Base-by-base conservation (phyloP, 1,284 basidiomycete genomes). In the Rhizoctonia solani region DNA sequence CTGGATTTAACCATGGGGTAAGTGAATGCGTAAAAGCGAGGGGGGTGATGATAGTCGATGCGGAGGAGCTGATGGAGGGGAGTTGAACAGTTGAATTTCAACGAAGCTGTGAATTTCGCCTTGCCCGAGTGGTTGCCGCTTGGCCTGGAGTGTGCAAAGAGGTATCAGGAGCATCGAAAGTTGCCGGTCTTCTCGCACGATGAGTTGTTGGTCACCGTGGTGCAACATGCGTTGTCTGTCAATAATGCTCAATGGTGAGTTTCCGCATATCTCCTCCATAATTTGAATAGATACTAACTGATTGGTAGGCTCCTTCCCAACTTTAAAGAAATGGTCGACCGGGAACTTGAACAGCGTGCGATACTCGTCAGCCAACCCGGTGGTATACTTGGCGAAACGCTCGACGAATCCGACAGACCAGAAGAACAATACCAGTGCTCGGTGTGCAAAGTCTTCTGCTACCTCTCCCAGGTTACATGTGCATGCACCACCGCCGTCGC, bases 21-120 rank as follows among this genome's bases (percentile, higher is more conserved):
- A 74, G 88, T 81, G 54, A 32, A 70, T 34, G 32, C 11, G 4
- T 34, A n/a, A n/a, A n/a, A n/a, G n/a, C n/a, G n/a, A n/a, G n/a
- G n/a, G n/a, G n/a, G n/a, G n/a, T n/a, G 61, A 71, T 66, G 66
- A 70, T 71, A 71, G 50, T 68, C 66, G 54, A 68, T 66, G 27
- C 32, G 13, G 23, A 11, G 19, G 41, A 14, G 21, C 54, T 69
- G 65, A 58, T 42, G 32, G 11, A 34, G 32, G 11, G 32, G 74
- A 94, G 92, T 83, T 98, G 74, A 99, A 98, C 74, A 94, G 92
- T 83, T 98, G 74, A 99, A 98, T 78, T 94, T 98, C 81, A 98
- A 98, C 76, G 95, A 99, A 81, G 97, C 97, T 0, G 97, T 99
- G 75, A 99, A 99, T 79, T 99, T 99, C 77, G 96, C 96, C 4